Evolutionary conservation across 2,329 filamentous ascomycete genomes (phyloP), one percentile per base, ranked within the genome.

Genomic region (Xylaria sp.): DNA sequence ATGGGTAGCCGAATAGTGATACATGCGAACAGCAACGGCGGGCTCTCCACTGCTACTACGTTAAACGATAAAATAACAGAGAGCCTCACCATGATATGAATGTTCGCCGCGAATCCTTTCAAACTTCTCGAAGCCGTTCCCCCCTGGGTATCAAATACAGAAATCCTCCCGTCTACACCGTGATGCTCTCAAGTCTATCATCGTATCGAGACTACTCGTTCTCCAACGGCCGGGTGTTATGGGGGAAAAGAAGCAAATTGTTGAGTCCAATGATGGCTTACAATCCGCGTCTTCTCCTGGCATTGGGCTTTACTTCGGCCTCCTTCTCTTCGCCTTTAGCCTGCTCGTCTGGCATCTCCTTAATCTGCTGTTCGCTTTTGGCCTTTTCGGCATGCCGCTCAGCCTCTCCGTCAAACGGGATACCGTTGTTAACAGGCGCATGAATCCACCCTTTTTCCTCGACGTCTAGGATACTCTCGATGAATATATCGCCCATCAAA

Each of bases 401-500:
- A 37, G 72, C 70, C 55, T 72, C 72, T 39, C 72, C 72, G 57
- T 73, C 67, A 28, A 41, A 66, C 2, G 72, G 31, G 9, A 73
- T 63, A n/a, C 72, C 72, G 15, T 73, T 73, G 23, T 65, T 64
- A 13, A 76, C 70, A 9, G 75, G 73, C 1, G 69, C 57, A 18
- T 69, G 67, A 37, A 77, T 41, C 67, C 73, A 76, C 18, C 74
- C 76, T 18, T 74, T 75, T 25, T 73, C 72, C 18, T 76, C 74
- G n/a, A 73, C 75, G 31, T 77, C 76, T 12, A 71, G 65, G 18
- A 76, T 76, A 31, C 73, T 73, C 56, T 76, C 75, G 34, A 77
- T 76, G 57, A 77, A 77, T 23, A 76, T 75, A n/a, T 77, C 75
- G n/a, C 74, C 75, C 75, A 77, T 77, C 56, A 76, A 72, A 61